Base-by-base conservation (phyloP, 257 asterid genomes). In the Schizonepeta tenuifolia region DNA sequence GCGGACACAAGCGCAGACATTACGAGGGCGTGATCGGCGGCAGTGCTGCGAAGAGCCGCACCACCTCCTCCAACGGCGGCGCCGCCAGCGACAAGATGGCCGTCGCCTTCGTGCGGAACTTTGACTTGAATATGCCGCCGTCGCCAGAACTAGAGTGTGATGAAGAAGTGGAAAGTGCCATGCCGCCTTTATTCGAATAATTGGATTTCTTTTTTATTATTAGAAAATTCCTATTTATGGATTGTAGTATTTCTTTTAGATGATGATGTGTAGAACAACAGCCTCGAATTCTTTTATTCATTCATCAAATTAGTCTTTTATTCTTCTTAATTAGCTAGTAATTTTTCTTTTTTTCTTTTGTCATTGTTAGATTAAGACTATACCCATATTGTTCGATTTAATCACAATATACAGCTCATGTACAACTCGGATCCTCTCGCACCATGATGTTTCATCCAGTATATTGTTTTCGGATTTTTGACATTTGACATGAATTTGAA, bases 1-100 rank as follows among this genome's bases (percentile, higher is more conserved):
- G 99, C 13, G 99, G 99, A 1, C 99, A 94, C 85, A 92, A 86
- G 84, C 90, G 99, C 28, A 89, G 88, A 78, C 99, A 94, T 86
- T 94, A 88, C 55, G 95, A 88, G 50, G 96, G 96, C 7, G 82
- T 58, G 2, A 85, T 86, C 33, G 96, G 87, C 55, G 83, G 89
- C 54, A 88, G 71, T 4, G 82, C 77, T 0, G 65, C 78, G 0
- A 81, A 70, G 51, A 77, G 82, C 15, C 82, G 85, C 47, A 70
- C 85, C 49, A 55, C 79, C 11, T 72, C 86, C 2, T 75, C 87
- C 60, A 67, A 76, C 70, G 87, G 91, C 28, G 90, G 69, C 24
- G 82, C 61, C 64, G 81, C 74, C 12, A 36, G 8, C 4, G 38
- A 35, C 38, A 7, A 35, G 38, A 35, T 35, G 38, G 38, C 38